Percentiles rank a stretch among this genome's conserved stretches.
phyloP scores from a whole-genome alignment of 768 basidiomycete species.

The Hemileccinum impolitum region DNA sequence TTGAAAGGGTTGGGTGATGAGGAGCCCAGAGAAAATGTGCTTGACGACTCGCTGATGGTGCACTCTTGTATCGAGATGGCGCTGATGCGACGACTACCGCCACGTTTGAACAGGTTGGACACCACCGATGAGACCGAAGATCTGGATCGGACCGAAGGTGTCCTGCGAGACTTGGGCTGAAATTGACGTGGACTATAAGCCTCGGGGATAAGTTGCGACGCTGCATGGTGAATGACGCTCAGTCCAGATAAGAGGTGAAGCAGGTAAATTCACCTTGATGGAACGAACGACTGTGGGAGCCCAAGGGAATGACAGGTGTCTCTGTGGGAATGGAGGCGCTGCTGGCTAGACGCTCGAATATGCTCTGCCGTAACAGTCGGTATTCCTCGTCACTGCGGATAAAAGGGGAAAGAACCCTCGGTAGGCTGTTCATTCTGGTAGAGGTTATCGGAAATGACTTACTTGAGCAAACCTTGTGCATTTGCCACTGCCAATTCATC shows the following conservation, averaged over 20 bases:
- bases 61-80: slow-evolving; percentile 41
- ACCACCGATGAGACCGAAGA: slow-evolving; percentile 51
- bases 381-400: slow-evolving; percentile 76
- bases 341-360: slow-evolving; percentile 76
- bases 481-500: slow-evolving; percentile 80
- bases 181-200: slow-evolving; percentile 29
- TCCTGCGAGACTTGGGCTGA: slow-evolving; percentile 35
- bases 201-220: slow-evolving; percentile 15
- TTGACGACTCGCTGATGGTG: slow-evolving; percentile 43
- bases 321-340: slow-evolving; percentile 59
- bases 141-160: slow-evolving; percentile 52
- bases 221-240: slow-evolving; percentile 8
- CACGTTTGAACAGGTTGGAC: slow-evolving; percentile 51
- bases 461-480: slow-evolving; percentile 76
- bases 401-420: slow-evolving; percentile 1
- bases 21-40: slow-evolving; percentile 34
- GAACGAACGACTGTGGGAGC: slow-evolving; percentile 31
- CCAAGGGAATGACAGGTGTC: slow-evolving; percentile 56
- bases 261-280: slow-evolving; percentile 10
- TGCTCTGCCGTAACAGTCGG: slow-evolving; percentile 74
- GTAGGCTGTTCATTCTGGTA: neutral
- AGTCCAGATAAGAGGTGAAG: slow-evolving; percentile 1
- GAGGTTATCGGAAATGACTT: slow-evolving; percentile 24
- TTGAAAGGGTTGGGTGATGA: slow-evolving; percentile 33
- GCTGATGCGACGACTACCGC: slow-evolving; percentile 34